Evolutionary conservation across 257 asterid species (phyloP).

Genomic region (Solanum pennellii): DNA sequence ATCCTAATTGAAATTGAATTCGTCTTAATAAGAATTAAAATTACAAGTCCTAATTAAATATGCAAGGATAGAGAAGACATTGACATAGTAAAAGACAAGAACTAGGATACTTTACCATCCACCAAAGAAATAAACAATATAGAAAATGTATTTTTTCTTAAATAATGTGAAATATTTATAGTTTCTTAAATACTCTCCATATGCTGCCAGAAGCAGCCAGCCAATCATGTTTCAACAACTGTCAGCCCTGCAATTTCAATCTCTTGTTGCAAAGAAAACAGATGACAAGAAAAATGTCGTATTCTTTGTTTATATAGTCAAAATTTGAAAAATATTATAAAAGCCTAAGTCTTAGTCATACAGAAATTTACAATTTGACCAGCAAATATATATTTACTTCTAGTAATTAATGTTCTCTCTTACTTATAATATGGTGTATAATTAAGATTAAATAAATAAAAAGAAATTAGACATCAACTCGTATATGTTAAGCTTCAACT

Average conservation of each 20-base stretch:
- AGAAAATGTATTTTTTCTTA: too few relatives aligned
- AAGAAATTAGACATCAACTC: background rate
- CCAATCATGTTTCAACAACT: background rate
- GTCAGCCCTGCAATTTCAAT: background rate
- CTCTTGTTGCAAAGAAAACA: background rate
- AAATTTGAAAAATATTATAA: background rate
- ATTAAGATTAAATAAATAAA: background rate
- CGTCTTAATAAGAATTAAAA: too few relatives aligned
- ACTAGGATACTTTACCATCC: background rate
- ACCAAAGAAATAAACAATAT: background rate
- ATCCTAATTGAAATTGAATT: background rate
- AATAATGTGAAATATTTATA: too few relatives aligned
- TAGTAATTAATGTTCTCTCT: background rate
- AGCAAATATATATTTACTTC: background rate
- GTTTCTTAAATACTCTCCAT: background rate
- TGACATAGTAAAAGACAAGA: background rate
- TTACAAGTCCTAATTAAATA: background rate
- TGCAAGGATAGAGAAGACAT: background rate
- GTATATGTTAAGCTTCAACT: background rate
- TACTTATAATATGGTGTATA: background rate
- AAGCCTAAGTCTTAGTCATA: background rate
- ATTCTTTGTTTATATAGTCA: background rate
- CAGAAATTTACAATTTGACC: background rate
- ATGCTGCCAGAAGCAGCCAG: background rate
- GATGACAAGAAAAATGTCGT: background rate